phyloP scores from a whole-genome alignment of 2,329 filamentous ascomycete species.

The Paecilomyces fulvus region DNA sequence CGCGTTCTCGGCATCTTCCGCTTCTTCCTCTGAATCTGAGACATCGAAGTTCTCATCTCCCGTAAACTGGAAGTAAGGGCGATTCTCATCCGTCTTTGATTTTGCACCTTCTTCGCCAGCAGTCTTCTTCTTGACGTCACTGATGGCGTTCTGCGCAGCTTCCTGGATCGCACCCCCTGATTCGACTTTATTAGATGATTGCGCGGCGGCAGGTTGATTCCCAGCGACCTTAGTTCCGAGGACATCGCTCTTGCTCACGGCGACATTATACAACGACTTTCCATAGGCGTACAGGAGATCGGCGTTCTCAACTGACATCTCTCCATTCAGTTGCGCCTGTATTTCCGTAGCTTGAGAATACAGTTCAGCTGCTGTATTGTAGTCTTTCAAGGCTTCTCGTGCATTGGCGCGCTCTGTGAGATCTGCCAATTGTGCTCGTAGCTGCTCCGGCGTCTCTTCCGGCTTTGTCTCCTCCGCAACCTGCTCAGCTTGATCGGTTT shows the following conservation, averaged over 20 bases:
- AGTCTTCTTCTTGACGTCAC: constrained; percentile 9
- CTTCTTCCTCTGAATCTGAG: constrained; percentile 50
- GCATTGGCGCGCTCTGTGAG: constrained; percentile 72
- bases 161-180: constrained; percentile 11
- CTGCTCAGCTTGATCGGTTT: constrained; percentile 10
- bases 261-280: constrained; percentile 85
- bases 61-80: constrained; percentile 81
- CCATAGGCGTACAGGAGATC: constrained; percentile 94
- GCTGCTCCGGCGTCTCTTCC: constrained; percentile 19
- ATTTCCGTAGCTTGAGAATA: constrained; percentile 84
- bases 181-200: constrained; percentile 21
- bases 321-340: constrained; percentile 85
- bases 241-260: constrained; percentile 89
- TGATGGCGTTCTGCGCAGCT: constrained; percentile 19
- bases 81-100: constrained; percentile 14
- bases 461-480: constrained; percentile 7
- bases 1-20: constrained; percentile 32
- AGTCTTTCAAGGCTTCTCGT: constrained; percentile 84
- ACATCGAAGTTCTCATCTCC: constrained; percentile 91
- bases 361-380: constrained; percentile 72
- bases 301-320: constrained; percentile 82
- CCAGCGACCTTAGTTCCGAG: constrained; percentile 69
- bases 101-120: constrained; percentile 9
- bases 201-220: constrained; percentile 40
- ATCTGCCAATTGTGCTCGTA: constrained; percentile 62